phyloP scores from a whole-genome alignment of 306 rosid species.

The Vigna reflexopilosa region DNA sequence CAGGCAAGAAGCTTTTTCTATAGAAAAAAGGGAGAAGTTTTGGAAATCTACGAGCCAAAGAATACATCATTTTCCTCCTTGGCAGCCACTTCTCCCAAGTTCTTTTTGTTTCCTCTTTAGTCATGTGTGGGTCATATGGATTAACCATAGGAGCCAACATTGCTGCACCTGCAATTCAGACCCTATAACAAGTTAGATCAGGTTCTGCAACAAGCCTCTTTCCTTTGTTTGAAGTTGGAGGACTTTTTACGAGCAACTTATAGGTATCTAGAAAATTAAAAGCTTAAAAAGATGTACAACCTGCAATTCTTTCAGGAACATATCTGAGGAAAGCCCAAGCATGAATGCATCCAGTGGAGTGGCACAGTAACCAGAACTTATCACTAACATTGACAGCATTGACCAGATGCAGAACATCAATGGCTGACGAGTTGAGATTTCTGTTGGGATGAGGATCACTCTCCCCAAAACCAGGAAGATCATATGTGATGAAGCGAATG shows the following conservation, averaged over 20 bases:
- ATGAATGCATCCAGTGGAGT: constrained; percentile 87
- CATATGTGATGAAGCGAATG: constrained; percentile 78
- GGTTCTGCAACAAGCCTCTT: background rate
- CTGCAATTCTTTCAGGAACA: constrained; percentile 90
- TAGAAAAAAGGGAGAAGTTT: constrained; percentile 72
- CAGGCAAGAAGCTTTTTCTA: constrained; percentile 73
- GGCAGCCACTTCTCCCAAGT: constrained; percentile 88
- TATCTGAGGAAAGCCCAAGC: constrained; percentile 90
- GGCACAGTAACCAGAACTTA: constrained; percentile 92
- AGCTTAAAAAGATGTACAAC: constrained; percentile 44
- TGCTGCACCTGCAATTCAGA: constrained; percentile 73
- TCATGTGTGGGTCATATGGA: constrained; percentile 81
- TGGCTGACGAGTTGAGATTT: constrained; percentile 82
- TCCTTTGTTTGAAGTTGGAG: too few relatives aligned
- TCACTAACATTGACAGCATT: constrained; percentile 70
- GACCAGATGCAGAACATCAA: constrained; percentile 76
- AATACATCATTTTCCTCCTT: constrained; percentile 68
- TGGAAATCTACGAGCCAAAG: constrained; percentile 83
- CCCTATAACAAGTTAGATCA: constrained; percentile 40
- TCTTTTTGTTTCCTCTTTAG: constrained; percentile 76
- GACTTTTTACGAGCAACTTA: background rate
- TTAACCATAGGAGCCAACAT: constrained; percentile 86
- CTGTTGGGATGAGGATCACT: constrained; percentile 91
- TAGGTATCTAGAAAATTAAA: constrained; percentile 5
- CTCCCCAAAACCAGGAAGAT: constrained; percentile 99